A percentile compares a stretch with the other conserved stretches of the same genome.
Conservation (phyloP, 2,329 filamentous ascomycete genomes). For the Penicillium sp. region DNA sequence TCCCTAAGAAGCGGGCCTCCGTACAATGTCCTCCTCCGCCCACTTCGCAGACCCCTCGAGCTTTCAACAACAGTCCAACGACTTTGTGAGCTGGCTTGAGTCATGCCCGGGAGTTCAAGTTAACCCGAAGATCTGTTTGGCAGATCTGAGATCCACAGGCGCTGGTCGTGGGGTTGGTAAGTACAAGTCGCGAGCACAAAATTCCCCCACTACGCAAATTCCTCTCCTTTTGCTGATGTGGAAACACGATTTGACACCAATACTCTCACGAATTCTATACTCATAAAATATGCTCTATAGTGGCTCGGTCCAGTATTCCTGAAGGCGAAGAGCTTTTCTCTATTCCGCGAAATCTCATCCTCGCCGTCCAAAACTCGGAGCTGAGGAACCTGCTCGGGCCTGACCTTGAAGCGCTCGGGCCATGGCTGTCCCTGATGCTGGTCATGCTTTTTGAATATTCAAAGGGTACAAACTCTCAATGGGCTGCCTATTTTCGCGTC, state of each 20-base stretch:
- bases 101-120: slow-evolving; percentile 47
- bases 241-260: slow-evolving; percentile 1
- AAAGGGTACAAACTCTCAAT: slow-evolving; percentile 55
- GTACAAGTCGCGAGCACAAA: slow-evolving; percentile 18
- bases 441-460: slow-evolving; percentile 73
- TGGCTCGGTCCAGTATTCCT: slow-evolving; percentile 63
- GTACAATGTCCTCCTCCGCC: slow-evolving; percentile 30
- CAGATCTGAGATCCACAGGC: slow-evolving; percentile 51
- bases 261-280: slow-evolving; percentile 19
- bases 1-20: slow-evolving; percentile 5
- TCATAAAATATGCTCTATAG: slow-evolving; percentile 39
- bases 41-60: slow-evolving; percentile 32
- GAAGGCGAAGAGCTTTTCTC: slow-evolving; percentile 74
- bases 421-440: slow-evolving; percentile 61
- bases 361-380: slow-evolving; percentile 66
- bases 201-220: slow-evolving; percentile 15
- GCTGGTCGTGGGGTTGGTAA: slow-evolving; percentile 60
- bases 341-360: slow-evolving; percentile 65
- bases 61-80: slow-evolving; percentile 44
- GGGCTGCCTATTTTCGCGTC: slow-evolving; percentile 72
- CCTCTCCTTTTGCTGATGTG: slow-evolving; percentile 2
- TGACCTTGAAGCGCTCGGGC: slow-evolving; percentile 46
- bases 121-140: slow-evolving; percentile 53
- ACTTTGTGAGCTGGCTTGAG: slow-evolving; percentile 54
- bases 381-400: slow-evolving; percentile 54